Base-by-base conservation (phyloP, 2,329 filamentous ascomycete species). In the Aspergillus ustus region DNA sequence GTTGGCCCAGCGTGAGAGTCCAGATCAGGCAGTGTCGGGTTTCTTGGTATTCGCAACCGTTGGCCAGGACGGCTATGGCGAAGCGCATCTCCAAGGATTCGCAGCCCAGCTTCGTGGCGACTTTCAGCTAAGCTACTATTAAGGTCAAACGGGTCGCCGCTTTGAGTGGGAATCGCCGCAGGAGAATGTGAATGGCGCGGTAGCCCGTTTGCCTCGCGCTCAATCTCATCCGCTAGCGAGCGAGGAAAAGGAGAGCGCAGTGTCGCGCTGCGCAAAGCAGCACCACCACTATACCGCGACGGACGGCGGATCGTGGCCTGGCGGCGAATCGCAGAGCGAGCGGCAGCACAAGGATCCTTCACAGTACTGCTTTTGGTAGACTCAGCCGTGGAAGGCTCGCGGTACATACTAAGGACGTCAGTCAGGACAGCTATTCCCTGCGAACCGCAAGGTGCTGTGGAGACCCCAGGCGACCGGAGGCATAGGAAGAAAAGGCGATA, bases 261-360 rank as follows among this genome's bases (percentile, higher is more conserved):
- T 34, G 72, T 69, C 34, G 66, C 65, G 45, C 72, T 69, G 58
- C 72, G 73, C 63, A 69, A 63, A 40, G 70, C 67, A 40, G 71
- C 70, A 46, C 66, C 70, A 46, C 66, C 60, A 61, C 58, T 61
- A 57, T 70, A 67, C 59, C 70, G 73, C 51, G 70, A 69, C 20
- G 69, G 65, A 45, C 73, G 73, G 46, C 73, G 72, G 63, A 79
- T 72, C 50, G 74, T 71, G 61, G 75, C 69, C 64, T 82, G 80
- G 61, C 86, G 83, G 63, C 86, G 83, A 69, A 89, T 88, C 46
- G 84, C 75, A 44, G 85, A 87, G 70, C 86, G 84, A 59, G 81
- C 76, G 59, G 79, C 72, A 51, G 84, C 84, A 60, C 82, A 81
- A 43, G 80, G 73, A 69, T 88, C 85, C 72, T 86, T 87, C 64